Evolutionary conservation across 352 stramenopile genomes (phyloP).

Genomic region (Blastocystis hominis): DNA sequence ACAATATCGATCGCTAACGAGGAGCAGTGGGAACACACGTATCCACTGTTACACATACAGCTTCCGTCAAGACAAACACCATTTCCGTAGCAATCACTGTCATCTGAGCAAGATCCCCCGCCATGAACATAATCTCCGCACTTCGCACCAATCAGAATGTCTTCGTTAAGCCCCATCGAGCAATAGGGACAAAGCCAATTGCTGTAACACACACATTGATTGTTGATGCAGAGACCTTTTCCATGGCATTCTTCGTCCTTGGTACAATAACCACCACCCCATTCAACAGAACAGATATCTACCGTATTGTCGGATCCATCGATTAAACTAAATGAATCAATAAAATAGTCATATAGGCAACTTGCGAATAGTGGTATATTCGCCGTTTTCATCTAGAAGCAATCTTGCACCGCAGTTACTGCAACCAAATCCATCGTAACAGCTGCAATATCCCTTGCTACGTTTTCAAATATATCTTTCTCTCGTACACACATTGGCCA

Average conservation of each 20-base stretch:
- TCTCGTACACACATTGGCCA: constrained; percentile 30
- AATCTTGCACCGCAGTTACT: constrained; percentile 38
- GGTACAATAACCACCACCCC: constrained; percentile 41
- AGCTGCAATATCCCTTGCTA: constrained; percentile 46
- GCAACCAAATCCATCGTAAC: constrained; percentile 46
- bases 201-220: constrained; percentile 56
- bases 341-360: not conserved
- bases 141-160: constrained; percentile 49
- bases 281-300: constrained; percentile 49
- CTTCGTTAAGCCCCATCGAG: constrained; percentile 48
- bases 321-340: not conserved
- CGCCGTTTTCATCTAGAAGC: constrained; percentile 25
- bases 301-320: not conserved
- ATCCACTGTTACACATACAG: constrained; percentile 49
- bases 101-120: not conserved
- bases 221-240: constrained; percentile 38
- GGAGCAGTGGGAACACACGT: constrained; percentile 50
- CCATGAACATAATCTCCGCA: constrained; percentile 54
- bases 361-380: constrained; percentile 39
- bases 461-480: not conserved
- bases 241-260: constrained; percentile 47
- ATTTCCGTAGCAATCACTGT: constrained; percentile 28
- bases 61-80: constrained; percentile 52
- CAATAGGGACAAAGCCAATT: constrained; percentile 56
- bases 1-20: constrained; percentile 14